Base-by-base conservation (phyloP, 2,329 filamentous ascomycete genomes). In the Teratosphaeria nubilosa region DNA sequence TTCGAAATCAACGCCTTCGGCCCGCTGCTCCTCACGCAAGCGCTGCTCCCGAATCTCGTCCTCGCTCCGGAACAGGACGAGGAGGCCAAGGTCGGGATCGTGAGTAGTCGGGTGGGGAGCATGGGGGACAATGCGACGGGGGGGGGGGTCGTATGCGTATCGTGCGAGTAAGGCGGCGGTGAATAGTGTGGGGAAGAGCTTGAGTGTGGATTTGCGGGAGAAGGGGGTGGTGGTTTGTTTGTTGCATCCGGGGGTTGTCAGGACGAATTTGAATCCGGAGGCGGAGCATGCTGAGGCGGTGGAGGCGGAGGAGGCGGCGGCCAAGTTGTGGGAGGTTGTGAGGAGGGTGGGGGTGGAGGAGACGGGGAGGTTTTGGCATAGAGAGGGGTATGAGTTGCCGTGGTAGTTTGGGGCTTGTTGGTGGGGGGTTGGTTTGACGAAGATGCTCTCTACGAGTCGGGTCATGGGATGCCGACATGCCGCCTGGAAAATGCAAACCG, bases 1-100 rank as follows among this genome's bases (percentile, higher is more conserved):
- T 78, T 78, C 62, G 68, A 72, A 14, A 71, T 75, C 60, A 79
- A 78, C 63, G 72, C 75, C 0, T 76, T 75, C 56, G 76, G 75
- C 0, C 75, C 76, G 0, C 65, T 79, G 10, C 67, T 78, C 3
- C 66, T 79, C 0, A 77, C 73, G 0, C 75, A 77, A 66, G 72
- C 75, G 1, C 69, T 78, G 0, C 67, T 78, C 6, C 73, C 73
- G 5, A 76, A 75, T 56, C 59, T 78, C 10, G 63, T 74, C 25
- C 60, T 63, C 9, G 51, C 51, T 1, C 22, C 51, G 4, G 64
- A 61, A 1, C 16, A 59, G 5, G 54, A 70, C 0, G 69, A 0
- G 13, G 60, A 62, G 11, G 71, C 75, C 1, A 66, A 70, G 24
- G 68, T 77, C 5, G 75, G 70, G 1, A 75, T 76, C 55, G 72